Evolutionary conservation across 352 stramenopile species (phyloP).

Genomic region (Globisporangium viniferum): DNA sequence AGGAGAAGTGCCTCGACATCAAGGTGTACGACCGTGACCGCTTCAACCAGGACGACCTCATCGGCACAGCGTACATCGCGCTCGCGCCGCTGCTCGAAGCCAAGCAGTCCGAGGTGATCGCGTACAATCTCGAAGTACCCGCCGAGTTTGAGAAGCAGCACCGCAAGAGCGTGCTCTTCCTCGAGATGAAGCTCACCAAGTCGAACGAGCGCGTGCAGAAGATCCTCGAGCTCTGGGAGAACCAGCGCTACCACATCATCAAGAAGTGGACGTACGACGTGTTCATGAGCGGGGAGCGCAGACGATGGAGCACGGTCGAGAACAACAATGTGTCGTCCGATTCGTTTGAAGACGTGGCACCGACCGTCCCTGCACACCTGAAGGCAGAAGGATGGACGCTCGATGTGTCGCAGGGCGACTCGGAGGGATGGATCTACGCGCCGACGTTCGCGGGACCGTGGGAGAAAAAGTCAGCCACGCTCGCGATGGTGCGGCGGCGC

Average conservation of each 20-base stretch:
- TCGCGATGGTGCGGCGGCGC: constrained; percentile 70
- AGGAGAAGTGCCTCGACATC: constrained; percentile 53
- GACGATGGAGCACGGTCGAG: constrained; percentile 67
- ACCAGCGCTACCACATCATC: constrained; percentile 77
- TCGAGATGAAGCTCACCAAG: constrained; percentile 50
- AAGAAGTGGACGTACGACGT: constrained; percentile 74
- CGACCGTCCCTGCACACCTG: constrained; percentile 46
- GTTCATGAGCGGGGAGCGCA: constrained; percentile 55
- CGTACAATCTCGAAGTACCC: constrained; percentile 54
- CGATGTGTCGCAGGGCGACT: constrained; percentile 72
- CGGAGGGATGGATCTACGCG: constrained; percentile 83
- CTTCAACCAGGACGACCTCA: constrained; percentile 55
- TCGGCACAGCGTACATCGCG: constrained; percentile 47
- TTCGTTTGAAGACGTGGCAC: constrained; percentile 65
- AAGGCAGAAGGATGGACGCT: constrained; percentile 72
- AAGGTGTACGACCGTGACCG: constrained; percentile 66
- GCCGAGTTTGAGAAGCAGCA: constrained; percentile 59
- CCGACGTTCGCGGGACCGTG: constrained; percentile 71
- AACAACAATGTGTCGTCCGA: constrained; percentile 61
- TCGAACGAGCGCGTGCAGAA: constrained; percentile 54
- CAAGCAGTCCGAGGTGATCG: constrained; percentile 44
- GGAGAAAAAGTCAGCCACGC: constrained; percentile 69
- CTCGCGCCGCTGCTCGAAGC: constrained; percentile 45
- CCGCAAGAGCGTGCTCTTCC: constrained; percentile 51
- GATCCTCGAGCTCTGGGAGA: constrained; percentile 83